A percentile compares a stretch with the other conserved stretches of the same genome.
Evolutionary conservation across 2,329 filamentous ascomycete species (phyloP).

Genomic region (Ophiostoma pallidulum): DNA sequence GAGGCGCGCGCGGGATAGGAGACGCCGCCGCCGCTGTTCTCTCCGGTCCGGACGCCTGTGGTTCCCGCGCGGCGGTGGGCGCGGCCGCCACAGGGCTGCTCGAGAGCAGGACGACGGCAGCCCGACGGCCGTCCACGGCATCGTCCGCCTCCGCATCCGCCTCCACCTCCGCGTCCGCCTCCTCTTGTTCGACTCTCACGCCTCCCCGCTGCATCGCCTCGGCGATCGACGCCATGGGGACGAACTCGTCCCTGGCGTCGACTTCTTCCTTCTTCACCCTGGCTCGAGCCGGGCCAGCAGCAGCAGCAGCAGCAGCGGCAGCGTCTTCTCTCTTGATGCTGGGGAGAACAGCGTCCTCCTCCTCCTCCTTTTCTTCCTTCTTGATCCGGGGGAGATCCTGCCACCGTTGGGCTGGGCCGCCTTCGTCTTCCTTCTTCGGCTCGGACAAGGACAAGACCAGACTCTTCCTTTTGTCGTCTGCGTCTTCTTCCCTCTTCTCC

Average conservation of each 20-base stretch:
- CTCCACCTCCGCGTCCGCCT: too few species aligned
- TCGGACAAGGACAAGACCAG: not conserved
- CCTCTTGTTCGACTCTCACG: too few species aligned
- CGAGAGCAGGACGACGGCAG: not conserved
- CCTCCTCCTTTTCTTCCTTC: not conserved
- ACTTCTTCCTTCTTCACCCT: not conserved
- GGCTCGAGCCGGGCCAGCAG: too few species aligned
- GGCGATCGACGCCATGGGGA: too few species aligned
- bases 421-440: not conserved
- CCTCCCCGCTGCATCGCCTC: too few species aligned
- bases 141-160: not conserved
- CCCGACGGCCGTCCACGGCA: not conserved
- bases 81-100: constrained; percentile 6
- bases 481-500: not conserved
- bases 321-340: not conserved
- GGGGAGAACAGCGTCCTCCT: not conserved
- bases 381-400: not conserved
- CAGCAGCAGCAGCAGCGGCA: not conserved
- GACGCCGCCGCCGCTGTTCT: not conserved
- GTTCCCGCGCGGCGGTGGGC: not conserved
- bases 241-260: too few species aligned
- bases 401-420: not conserved
- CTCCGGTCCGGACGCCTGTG: not conserved
- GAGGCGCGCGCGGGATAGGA: not conserved
- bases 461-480: not conserved